phyloP scores from a whole-genome alignment of 495 filamentous ascomycete species.

The Aeminium ludgeri region DNA sequence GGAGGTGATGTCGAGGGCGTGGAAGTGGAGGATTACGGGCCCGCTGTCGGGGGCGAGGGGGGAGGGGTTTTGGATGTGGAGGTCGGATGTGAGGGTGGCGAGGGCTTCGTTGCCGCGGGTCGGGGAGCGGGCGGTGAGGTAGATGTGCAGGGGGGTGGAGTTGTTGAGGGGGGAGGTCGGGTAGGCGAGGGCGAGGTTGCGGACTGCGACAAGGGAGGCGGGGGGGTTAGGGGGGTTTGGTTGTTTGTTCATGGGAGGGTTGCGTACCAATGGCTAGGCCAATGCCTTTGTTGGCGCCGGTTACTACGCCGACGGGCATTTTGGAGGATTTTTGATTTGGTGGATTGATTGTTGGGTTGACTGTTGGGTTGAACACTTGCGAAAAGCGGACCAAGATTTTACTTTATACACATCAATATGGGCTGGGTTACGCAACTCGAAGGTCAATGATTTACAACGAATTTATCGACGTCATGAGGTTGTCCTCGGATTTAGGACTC shows the following conservation, averaged over 20 bases:
- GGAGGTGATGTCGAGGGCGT: constrained; percentile 29
- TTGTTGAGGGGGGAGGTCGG: constrained; percentile 29
- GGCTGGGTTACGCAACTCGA: too few species aligned
- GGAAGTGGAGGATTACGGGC: constrained; percentile 27
- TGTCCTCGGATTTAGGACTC: too few species aligned
- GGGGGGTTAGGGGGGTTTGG: neutral
- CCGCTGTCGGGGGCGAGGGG: constrained; percentile 29
- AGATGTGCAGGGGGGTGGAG: constrained; percentile 30
- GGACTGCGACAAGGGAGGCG: too few species aligned
- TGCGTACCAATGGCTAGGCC: constrained; percentile 16
- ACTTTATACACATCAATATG: too few species aligned
- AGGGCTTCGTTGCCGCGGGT: constrained; percentile 28
- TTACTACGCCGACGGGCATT: constrained; percentile 15
- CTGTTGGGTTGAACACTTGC: too few species aligned
- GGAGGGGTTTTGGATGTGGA: constrained; percentile 27
- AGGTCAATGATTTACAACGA: too few species aligned
- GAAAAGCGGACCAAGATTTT: too few species aligned
- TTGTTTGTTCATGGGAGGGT: neutral
- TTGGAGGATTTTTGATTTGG: too few species aligned
- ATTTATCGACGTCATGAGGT: too few species aligned
- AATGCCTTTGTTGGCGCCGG: constrained; percentile 22
- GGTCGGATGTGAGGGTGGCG: constrained; percentile 24
- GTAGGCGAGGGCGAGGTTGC: constrained; percentile 31
- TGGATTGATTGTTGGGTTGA: too few species aligned
- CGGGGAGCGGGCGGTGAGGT: constrained; percentile 33